phyloP scores from a whole-genome alignment of 2,329 filamentous ascomycete species.

The Geosmithia putterillii region DNA sequence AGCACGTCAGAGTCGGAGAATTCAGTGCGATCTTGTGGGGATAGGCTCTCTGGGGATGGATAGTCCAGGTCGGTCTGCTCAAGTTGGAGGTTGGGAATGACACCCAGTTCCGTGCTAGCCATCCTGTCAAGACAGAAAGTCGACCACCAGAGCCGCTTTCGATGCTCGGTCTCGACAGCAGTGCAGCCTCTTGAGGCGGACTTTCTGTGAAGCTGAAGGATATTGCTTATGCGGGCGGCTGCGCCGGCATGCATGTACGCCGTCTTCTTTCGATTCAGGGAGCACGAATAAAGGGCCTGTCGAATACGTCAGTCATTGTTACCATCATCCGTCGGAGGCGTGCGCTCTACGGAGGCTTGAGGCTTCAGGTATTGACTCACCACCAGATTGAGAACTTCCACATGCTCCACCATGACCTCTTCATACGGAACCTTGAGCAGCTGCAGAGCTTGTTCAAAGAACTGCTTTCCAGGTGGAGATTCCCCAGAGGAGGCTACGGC shows the following conservation, averaged over 20 bases:
- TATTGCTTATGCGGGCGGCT: neutral
- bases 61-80: neutral
- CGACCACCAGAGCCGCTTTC: neutral
- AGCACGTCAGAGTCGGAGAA: neutral
- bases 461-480: neutral
- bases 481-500: too few relatives aligned
- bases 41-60: neutral
- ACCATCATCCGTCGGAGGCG: too few relatives aligned
- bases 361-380: neutral
- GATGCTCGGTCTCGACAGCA: neutral
- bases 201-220: neutral
- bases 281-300: neutral
- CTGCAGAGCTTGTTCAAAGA: neutral
- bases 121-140: neutral
- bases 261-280: neutral
- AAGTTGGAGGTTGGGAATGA: neutral
- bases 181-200: neutral
- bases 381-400: neutral
- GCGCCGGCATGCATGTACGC: neutral
- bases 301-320: neutral
- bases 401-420: neutral
- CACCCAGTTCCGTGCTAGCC: neutral
- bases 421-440: neutral
- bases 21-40: neutral
- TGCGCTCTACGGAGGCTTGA: too few relatives aligned